Conservation (phyloP, 2,329 filamentous ascomycete species). For the Emydomyces testavorans region DNA sequence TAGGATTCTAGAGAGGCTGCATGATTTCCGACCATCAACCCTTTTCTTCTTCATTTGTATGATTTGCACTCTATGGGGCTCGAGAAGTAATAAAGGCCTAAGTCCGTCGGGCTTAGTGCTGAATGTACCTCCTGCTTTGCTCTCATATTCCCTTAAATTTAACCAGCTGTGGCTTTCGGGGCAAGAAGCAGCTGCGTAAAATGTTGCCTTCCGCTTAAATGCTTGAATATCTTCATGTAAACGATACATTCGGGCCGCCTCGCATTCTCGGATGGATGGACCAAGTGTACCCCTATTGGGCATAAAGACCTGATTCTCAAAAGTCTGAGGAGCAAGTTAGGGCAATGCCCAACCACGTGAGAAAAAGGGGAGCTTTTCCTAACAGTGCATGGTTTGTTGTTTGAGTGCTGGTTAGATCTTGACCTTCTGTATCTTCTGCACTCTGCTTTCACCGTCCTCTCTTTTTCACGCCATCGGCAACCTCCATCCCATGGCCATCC, state of each 20-base stretch:
- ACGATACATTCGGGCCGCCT: not conserved
- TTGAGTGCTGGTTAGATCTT: not conserved
- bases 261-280: not conserved
- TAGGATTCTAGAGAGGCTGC: not conserved
- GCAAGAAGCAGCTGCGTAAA: too few species aligned
- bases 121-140: not conserved
- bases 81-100: not conserved
- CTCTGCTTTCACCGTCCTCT: too few species aligned
- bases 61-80: not conserved
- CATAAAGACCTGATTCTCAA: not conserved
- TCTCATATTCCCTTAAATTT: not conserved
- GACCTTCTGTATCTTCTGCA: not conserved
- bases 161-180: not conserved
- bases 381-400: not conserved
- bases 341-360: not conserved
- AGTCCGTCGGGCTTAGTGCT: not conserved
- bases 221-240: not conserved
- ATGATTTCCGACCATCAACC: not conserved
- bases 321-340: not conserved
- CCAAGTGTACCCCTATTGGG: not conserved
- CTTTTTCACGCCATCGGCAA: not conserved
- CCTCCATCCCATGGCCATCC: not conserved
- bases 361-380: not conserved
- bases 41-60: not conserved
- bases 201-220: too few species aligned